Percentiles rank a stretch among this genome's conserved stretches.
These are phyloP conservation scores for Delphinella strobiligena DNA, from an alignment of 2,329 filamentous ascomycete species.

Conservation along the genomic window DNA sequence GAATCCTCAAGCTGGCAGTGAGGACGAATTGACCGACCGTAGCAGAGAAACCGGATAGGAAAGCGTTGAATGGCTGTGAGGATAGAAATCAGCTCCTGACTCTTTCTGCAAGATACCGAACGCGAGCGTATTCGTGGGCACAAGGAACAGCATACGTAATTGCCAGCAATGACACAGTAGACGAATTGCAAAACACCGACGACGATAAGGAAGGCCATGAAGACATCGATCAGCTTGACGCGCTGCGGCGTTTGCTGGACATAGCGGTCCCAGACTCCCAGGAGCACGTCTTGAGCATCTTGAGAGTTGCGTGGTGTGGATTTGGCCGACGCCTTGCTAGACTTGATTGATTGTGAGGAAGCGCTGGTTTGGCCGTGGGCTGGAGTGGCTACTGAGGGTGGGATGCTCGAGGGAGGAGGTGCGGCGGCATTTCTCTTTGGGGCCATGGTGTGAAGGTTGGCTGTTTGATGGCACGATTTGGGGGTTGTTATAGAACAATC, in stretches of 20 bases:
- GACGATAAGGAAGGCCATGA: slow-evolving; percentile 75
- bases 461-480: not conserved
- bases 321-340: slow-evolving; percentile 13
- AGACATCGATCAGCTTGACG: slow-evolving; percentile 81
- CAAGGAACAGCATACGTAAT: slow-evolving; percentile 59
- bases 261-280: slow-evolving; percentile 68
- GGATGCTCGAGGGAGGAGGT: slow-evolving; percentile 15
- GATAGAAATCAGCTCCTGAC: slow-evolving; percentile 9
- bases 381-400: slow-evolving; percentile 14
- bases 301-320: slow-evolving; percentile 15
- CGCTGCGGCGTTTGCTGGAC: slow-evolving; percentile 71
- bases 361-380: slow-evolving; percentile 13
- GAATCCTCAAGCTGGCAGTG: slow-evolving; percentile 80
- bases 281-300: slow-evolving; percentile 46
- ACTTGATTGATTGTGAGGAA: slow-evolving; percentile 13
- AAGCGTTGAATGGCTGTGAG: slow-evolving; percentile 92
- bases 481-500: not conserved
- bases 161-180: slow-evolving; percentile 84
- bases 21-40: slow-evolving; percentile 97
- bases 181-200: slow-evolving; percentile 86
- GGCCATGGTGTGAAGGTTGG: slow-evolving; percentile 17
- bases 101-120: not conserved
- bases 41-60: slow-evolving; percentile 86
- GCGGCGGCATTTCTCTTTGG: slow-evolving; percentile 16
- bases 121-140: not conserved